Percentiles rank a stretch among this genome's conserved stretches.
These are phyloP conservation scores for Elsinoe ampelina DNA, from an alignment of 2,329 filamentous ascomycete species.

Conservation along the genomic window DNA sequence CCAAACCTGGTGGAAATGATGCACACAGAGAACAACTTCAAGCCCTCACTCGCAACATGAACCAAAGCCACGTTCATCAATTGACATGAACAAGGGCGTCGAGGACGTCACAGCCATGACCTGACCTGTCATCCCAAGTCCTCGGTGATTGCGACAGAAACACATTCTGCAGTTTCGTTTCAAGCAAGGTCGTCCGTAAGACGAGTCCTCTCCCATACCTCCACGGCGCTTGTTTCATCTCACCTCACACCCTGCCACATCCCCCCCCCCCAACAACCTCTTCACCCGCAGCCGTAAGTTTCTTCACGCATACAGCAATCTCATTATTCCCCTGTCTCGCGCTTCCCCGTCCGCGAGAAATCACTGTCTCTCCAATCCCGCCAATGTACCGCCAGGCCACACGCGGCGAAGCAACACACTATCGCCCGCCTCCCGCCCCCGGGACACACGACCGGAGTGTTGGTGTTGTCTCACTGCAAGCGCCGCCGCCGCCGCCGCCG, in stretches of 20 bases:
- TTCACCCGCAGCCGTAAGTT: too few relatives aligned
- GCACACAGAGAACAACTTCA: background rate
- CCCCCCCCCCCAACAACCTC: too few relatives aligned
- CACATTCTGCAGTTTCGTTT: background rate
- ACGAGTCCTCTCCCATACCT: background rate
- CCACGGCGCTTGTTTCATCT: background rate
- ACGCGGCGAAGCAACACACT: too few relatives aligned
- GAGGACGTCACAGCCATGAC: background rate
- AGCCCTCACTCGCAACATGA: background rate
- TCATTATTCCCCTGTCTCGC: too few relatives aligned
- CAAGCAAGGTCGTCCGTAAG: background rate
- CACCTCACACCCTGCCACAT: background rate
- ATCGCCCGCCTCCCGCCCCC: too few relatives aligned
- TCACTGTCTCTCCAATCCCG: too few relatives aligned
- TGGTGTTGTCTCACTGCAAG: too few relatives aligned
- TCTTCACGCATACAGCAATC: too few relatives aligned
- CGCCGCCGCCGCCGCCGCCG: too few relatives aligned
- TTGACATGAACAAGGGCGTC: background rate
- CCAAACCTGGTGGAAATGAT: conserved; percentile 6
- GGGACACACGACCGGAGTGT: too few relatives aligned
- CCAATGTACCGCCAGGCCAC: too few relatives aligned
- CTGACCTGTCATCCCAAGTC: background rate
- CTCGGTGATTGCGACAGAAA: background rate
- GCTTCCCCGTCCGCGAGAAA: too few relatives aligned
- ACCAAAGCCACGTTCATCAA: background rate